These are phyloP conservation scores for Myxozyma geophila DNA, from an alignment of 805 yeast genomes.

Conservation along the genomic window DNA sequence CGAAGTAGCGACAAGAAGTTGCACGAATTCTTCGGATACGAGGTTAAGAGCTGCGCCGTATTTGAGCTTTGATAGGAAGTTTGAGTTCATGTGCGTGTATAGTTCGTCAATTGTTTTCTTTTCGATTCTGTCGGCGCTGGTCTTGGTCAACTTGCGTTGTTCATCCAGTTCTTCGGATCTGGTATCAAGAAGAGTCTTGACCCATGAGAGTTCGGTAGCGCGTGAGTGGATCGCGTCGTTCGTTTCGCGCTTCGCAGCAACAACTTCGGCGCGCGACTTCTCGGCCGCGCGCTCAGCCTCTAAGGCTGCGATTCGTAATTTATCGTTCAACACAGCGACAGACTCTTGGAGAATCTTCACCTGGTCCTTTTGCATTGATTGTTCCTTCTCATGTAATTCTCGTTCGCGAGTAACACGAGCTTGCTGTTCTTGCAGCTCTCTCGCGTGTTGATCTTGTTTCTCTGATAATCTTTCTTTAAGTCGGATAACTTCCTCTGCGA, in stretches of 20 bases:
- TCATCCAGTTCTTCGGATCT: conserved; percentile 29
- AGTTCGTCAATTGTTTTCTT: conserved; percentile 8
- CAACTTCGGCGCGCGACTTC: conserved; percentile 4
- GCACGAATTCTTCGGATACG: conserved; percentile 29
- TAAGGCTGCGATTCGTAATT: conserved; percentile 12
- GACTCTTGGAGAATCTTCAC: conserved; percentile 23
- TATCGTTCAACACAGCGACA: conserved; percentile 18
- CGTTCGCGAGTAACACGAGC: conserved; percentile 17
- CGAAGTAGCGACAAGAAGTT: conserved; percentile 10
- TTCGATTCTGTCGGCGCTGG: conserved; percentile 8
- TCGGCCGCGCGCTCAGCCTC: conserved; percentile 14
- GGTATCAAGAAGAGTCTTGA: conserved; percentile 23
- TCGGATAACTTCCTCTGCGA: conserved; percentile 14
- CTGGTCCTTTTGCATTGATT: conserved; percentile 25
- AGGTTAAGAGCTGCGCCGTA: conserved; percentile 30
- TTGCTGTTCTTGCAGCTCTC: conserved; percentile 19
- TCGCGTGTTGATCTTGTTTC: conserved; percentile 7
- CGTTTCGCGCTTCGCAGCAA: conserved; percentile 12
- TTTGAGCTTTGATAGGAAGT: conserved; percentile 24
- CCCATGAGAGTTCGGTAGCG: conserved; percentile 32
- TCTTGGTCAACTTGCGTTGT: conserved; percentile 14
- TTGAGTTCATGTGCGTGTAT: conserved; percentile 17
- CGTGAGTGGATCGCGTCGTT: conserved; percentile 24
- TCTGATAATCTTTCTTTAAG: conserved; percentile 5
- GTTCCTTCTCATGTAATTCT: conserved; percentile 14